phyloP scores from a whole-genome alignment of 345 rosid genomes.

The Arabidopsis arenosa region DNA sequence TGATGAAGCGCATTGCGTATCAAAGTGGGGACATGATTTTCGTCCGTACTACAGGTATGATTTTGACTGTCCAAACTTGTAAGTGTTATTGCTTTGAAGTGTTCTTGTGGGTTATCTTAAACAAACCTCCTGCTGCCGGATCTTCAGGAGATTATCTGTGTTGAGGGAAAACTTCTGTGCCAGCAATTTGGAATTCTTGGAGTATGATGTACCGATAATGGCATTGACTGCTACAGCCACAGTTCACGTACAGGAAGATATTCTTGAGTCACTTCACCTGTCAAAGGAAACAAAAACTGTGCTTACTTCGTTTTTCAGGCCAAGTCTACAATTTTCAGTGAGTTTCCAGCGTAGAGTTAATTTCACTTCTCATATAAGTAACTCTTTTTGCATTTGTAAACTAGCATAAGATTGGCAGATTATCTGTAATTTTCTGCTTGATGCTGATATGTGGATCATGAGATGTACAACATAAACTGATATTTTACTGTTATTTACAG shows the following conservation, averaged over 20 bases:
- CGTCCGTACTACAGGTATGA: slow-evolving; percentile 79
- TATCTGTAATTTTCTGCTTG: not conserved
- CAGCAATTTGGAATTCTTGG: slow-evolving; percentile 59
- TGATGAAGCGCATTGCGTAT: slow-evolving; percentile 92
- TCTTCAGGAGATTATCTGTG: slow-evolving; percentile 69
- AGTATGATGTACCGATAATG: slow-evolving; percentile 77
- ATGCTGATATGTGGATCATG: slow-evolving; percentile 7
- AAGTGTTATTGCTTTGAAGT: not conserved
- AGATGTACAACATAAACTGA: not conserved
- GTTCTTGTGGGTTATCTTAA: slow-evolving; percentile 8
- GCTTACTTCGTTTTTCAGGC: slow-evolving; percentile 79
- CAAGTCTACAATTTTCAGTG: slow-evolving; percentile 77
- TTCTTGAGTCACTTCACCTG: slow-evolving; percentile 69
- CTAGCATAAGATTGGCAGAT: not conserved
- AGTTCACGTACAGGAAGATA: slow-evolving; percentile 69
- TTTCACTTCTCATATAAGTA: slow-evolving; percentile 12
- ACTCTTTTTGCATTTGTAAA: slow-evolving; percentile 10
- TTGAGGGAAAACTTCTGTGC: slow-evolving; percentile 72
- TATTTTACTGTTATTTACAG: slow-evolving; percentile 50
- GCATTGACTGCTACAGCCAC: slow-evolving; percentile 97
- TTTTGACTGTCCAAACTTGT: not conserved
- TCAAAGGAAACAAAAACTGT: slow-evolving; percentile 75
- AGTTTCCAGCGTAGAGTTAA: slow-evolving; percentile 36
- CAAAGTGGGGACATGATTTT: slow-evolving; percentile 98
- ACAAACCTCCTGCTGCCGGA: not conserved